phyloP scores from a whole-genome alignment of 306 rosid species.

The Cicer chorassanicum region DNA sequence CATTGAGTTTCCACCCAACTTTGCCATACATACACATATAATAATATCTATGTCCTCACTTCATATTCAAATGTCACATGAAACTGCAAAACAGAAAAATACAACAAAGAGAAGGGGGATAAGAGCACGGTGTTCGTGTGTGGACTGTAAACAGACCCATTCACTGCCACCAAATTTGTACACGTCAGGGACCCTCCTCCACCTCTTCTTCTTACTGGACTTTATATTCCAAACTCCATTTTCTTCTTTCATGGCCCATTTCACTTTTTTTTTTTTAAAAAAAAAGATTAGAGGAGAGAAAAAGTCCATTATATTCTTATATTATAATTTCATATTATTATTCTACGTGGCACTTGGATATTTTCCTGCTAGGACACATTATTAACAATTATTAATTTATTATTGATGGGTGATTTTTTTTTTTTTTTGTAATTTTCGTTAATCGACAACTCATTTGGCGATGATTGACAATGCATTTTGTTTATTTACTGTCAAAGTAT shows the following conservation, averaged over 20 bases:
- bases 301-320: no score
- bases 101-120: constrained; percentile 25
- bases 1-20: constrained; percentile 56
- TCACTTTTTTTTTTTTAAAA: not conserved
- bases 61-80: constrained; percentile 48
- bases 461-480: constrained; percentile 31
- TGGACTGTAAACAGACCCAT: constrained; percentile 47
- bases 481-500: not conserved
- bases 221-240: not conserved
- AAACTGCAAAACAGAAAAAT: constrained; percentile 33
- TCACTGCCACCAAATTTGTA: constrained; percentile 34
- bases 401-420: not conserved
- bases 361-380: no score
- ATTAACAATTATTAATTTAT: no score
- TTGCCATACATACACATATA: constrained; percentile 42
- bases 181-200: constrained; percentile 27
- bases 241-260: constrained; percentile 29
- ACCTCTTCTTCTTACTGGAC: not conserved
- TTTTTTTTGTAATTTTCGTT: constrained; percentile 21
- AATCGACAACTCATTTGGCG: constrained; percentile 5
- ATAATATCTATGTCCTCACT: not conserved
- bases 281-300: no score
- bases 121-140: constrained; percentile 53
- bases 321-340: no score
- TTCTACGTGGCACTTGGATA: no score